Conservation (phyloP, 176 grass and related monocot genomes). For the Carex kokanica region DNA sequence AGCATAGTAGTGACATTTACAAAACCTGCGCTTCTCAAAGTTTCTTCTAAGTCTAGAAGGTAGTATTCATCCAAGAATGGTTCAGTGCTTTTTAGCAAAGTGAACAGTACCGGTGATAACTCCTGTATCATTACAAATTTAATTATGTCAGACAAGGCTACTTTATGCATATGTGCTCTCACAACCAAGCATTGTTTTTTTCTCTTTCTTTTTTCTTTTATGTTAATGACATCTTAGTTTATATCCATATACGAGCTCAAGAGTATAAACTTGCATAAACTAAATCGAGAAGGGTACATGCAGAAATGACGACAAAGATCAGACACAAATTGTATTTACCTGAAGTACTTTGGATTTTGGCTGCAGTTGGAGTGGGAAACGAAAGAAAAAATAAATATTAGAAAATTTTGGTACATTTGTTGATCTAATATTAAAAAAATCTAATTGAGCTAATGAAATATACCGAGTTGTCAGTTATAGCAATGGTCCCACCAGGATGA, state of each 20-base stretch:
- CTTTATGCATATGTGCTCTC: neutral
- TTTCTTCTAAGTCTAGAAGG: conserved; percentile 67
- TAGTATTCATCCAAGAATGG: conserved; percentile 89
- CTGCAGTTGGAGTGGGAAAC: conserved; percentile 25
- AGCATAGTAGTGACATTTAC: conserved; percentile 55
- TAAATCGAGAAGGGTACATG: neutral
- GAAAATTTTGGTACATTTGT: neutral
- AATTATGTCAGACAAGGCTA: neutral
- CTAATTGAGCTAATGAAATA: neutral
- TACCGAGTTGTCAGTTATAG: conserved; percentile 84
- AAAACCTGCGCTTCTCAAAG: conserved; percentile 50
- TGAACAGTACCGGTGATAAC: conserved; percentile 71
- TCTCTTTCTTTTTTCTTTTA: neutral
- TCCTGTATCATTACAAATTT: conserved; percentile 36
- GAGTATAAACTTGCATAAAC: neutral
- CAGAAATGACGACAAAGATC: neutral
- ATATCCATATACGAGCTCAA: neutral
- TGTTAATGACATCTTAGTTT: neutral
- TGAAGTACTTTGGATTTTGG: conserved; percentile 87
- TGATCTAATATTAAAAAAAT: neutral
- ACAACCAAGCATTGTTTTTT: neutral
- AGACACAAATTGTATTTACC: conserved; percentile 30
- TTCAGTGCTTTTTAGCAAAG: conserved; percentile 79
- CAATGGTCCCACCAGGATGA: conserved; percentile 64
- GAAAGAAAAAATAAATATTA: conserved; percentile 19